These are phyloP conservation scores for Henningerozyma blattae DNA, from an alignment of 805 yeast species.

Conservation along the genomic window DNA sequence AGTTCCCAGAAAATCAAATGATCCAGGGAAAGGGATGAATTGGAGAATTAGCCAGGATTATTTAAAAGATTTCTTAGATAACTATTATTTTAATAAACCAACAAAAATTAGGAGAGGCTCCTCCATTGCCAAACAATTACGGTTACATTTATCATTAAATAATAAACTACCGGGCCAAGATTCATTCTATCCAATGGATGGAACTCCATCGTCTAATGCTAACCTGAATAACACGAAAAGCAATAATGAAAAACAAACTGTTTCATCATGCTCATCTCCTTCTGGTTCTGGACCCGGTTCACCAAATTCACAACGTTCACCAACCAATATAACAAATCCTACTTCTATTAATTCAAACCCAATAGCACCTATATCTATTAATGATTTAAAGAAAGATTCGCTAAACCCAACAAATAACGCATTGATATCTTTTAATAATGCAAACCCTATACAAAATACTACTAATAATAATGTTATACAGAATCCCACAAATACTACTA, in stretches of 20 bases:
- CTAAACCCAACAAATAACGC: slow-evolving; percentile 3
- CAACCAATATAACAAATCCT: slow-evolving; percentile 17
- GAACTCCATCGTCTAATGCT: slow-evolving; percentile 13
- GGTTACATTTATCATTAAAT: slow-evolving; percentile 48
- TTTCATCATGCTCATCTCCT: neutral
- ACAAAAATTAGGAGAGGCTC: slow-evolving; percentile 70
- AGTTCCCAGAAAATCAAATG: slow-evolving; percentile 89
- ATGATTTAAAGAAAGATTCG: neutral
- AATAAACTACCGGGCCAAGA: slow-evolving; percentile 27
- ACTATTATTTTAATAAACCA: slow-evolving; percentile 65
- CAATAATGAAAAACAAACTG: neutral
- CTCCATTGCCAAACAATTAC: slow-evolving; percentile 69
- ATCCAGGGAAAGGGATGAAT: slow-evolving; percentile 98
- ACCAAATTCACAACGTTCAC: slow-evolving; percentile 1
- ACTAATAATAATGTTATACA: neutral
- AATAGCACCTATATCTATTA: slow-evolving; percentile 1
- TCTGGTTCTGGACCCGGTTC: slow-evolving; percentile 4
- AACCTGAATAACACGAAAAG: neutral
- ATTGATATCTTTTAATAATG: slow-evolving; percentile 1
- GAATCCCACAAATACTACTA: slow-evolving; percentile 1
- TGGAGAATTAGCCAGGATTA: slow-evolving; percentile 90
- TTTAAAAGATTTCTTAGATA: slow-evolving; percentile 70
- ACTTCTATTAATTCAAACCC: slow-evolving; percentile 7
- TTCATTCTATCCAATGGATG: neutral
- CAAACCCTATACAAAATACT: neutral